Evolutionary conservation across 352 stramenopile species (phyloP), one percentile per base, ranked within the genome.

Genomic region (Pseudoperonospora humuli): DNA sequence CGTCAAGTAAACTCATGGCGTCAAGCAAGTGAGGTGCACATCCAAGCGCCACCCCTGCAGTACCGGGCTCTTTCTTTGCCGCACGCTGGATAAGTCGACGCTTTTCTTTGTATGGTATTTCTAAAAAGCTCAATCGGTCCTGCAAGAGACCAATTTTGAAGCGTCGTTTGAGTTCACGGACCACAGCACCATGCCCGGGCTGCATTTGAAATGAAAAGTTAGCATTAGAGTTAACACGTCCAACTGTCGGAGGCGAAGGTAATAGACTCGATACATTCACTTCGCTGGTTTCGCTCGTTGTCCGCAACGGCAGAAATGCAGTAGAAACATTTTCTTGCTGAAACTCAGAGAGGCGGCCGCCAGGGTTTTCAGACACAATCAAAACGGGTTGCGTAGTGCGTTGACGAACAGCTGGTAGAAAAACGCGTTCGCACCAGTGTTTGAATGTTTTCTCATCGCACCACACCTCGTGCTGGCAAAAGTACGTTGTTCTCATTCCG

Each of bases 121-220:
- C 69, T 8, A 70, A 33, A 15, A 75, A 67, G 18, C 44, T 57
- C 33, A 81, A 45, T 14, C 59, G 52, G 14, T 77, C 70, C 9
- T 72, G 64, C 18, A 81, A 72, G 9, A 78, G 40, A 15, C 61
- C 25, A 32, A 76, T 55, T 24, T 78, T 78, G 51, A 74, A 81
- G 6, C 64, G 54, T 26, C 57, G 61, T 42, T 82, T 82, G 28
- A 78, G 52, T n/a, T 75, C 59, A 17, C 61, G 57, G 8, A 78
- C 44, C 15, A 75, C 48, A 9, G 50, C 57, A 35, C 49, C 54
- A 54, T 75, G 57, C 8, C 73, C 44, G 1, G 56, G 40, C 41
- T 77, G 64, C 24, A 64, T 56, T 17, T 44, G 52, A 11, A 46
- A 42, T 6, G 51, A 42, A 2, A 39, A 48, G 18, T 38, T 55